Evolutionary conservation across 345 rosid genomes (phyloP), one percentile per base, ranked within the genome.

Genomic region (Ceriops tagal): DNA sequence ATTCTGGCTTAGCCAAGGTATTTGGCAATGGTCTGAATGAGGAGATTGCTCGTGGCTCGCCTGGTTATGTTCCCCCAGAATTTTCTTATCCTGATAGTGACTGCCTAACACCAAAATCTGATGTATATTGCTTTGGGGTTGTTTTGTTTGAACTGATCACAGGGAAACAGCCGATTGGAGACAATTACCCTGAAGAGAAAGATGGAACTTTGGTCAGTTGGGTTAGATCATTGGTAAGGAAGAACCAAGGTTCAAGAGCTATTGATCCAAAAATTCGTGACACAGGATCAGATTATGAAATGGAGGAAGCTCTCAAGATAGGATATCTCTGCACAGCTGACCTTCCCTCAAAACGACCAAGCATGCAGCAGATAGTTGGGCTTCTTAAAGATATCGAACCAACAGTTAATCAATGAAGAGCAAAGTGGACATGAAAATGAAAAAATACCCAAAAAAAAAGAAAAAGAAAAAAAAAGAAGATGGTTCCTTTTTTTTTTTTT

Each of bases 311-410:
- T 66, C 87, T 93, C 58, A 93, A 89, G 90, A 93, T 91, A 7
- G 98, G 96, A 20, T 91, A 91, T 65, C 89, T 93, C 18, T 93
- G 98, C 83, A 93, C 97, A 0, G 96, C 97, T 15, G 96, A 89
- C 43, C 85, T 86, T 69, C 97, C 97, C 2, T 82, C 79, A 13
- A 93, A 93, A 80, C 87, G 97, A 53, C 98, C 98, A 19, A 93
- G 89, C 80, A 93, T 89, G 90, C 97, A 93, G 62, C 98, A 93
- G 79, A 84, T 93, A 57, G 97, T 93, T 46, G 97, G 98, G 63
- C 91, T 93, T 71, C 96, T 93, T 69, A 93, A 93, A 80, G 98
- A 93, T 52, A 87, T 91, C 19, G 92, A 93, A 78, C 89, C 96
- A 3, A 70, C 77, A 59, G 52, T 68, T 73, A 68, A 74, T 59